Percentiles rank a stretch among this genome's conserved stretches.
These are phyloP conservation scores for Ganoderma boninense DNA, from an alignment of 1,284 basidiomycete genomes.

Conservation along the genomic window DNA sequence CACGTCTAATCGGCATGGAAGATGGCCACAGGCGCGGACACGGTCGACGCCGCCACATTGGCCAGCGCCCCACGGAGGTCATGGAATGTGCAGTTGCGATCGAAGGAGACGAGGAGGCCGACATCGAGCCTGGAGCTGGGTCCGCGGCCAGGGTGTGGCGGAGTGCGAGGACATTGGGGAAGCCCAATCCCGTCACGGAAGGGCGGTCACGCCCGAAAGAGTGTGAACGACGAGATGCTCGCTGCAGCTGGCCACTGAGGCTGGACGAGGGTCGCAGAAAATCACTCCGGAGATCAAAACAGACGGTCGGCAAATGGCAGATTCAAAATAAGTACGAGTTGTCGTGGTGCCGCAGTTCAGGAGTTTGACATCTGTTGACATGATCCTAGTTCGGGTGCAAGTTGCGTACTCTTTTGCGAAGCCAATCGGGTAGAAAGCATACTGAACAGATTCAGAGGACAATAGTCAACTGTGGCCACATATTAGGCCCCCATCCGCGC, in stretches of 20 bases:
- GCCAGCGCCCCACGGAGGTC: slow-evolving; percentile 6
- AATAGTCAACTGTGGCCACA: slow-evolving; percentile 27
- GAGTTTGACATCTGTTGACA: background rate
- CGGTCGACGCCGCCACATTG: slow-evolving; percentile 4
- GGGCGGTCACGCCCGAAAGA: background rate
- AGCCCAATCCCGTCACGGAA: background rate
- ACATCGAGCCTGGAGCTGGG: background rate
- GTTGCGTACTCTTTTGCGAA: background rate
- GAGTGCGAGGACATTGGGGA: background rate
- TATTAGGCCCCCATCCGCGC: background rate
- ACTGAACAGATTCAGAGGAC: slow-evolving; percentile 10
- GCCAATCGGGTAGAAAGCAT: background rate
- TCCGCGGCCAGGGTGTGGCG: slow-evolving; percentile 4
- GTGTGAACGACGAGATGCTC: slow-evolving; percentile 5
- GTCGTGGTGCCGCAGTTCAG: background rate
- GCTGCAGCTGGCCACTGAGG: slow-evolving; percentile 11
- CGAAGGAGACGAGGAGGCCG: background rate
- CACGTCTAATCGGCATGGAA: slow-evolving; percentile 21
- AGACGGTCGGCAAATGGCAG: slow-evolving; percentile 13
- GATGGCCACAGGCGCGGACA: background rate
- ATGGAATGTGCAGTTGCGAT: slow-evolving; percentile 10
- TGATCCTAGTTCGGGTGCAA: background rate
- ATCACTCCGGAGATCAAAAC: slow-evolving; percentile 11
- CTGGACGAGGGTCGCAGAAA: background rate
- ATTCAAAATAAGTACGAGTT: background rate